Percentiles rank a stretch among this genome's conserved stretches.
phyloP scores from a whole-genome alignment of 148 eudicot species.

The Nepenthes gracilis region DNA sequence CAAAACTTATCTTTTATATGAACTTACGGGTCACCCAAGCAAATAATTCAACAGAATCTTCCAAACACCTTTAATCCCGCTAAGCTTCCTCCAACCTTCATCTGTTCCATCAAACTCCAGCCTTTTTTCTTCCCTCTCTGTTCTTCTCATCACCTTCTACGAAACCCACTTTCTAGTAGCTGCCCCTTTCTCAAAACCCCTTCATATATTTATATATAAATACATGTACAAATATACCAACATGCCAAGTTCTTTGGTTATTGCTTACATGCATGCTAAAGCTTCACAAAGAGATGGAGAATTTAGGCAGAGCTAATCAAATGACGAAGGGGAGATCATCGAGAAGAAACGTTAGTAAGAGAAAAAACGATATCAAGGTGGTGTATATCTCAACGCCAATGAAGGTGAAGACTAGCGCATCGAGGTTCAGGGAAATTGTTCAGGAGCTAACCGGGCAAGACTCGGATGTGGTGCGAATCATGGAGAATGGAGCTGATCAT shows the following conservation, averaged over 20 bases:
- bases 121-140: background rate
- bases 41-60: background rate
- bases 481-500: conserved; percentile 1
- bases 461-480: conserved; percentile 33
- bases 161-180: background rate
- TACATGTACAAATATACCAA: background rate
- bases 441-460: conserved; percentile 48
- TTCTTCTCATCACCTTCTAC: background rate
- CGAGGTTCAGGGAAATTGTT: conserved; percentile 27
- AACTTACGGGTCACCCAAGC: background rate
- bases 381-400: conserved; percentile 53
- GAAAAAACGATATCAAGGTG: conserved; percentile 18
- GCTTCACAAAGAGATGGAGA: background rate
- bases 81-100: background rate
- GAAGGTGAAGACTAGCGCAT: conserved; percentile 40
- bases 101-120: background rate
- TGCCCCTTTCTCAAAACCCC: background rate
- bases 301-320: background rate
- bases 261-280: background rate
- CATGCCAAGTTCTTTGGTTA: background rate
- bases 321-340: background rate
- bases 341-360: background rate
- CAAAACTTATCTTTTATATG: background rate
- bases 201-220: no score
- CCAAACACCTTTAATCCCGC: background rate